Evolutionary conservation across 768 basidiomycete species (phyloP), one percentile per base, ranked within the genome.

Genomic region (Lentinula guzmanii): DNA sequence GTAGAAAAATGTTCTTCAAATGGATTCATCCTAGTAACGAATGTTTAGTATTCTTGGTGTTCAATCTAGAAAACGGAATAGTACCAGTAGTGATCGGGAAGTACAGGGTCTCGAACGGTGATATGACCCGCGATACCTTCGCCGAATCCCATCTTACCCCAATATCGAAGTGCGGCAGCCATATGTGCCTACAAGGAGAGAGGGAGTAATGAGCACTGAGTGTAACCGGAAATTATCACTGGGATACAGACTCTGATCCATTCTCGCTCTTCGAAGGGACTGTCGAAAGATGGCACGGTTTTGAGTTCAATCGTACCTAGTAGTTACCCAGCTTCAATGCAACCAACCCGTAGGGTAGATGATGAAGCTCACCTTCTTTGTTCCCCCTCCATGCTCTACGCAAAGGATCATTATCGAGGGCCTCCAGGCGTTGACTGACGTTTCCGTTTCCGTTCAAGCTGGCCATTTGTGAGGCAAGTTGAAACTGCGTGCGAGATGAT

Each of bases 21-120:
- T 0, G 70, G 70, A 34, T 71, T 71, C 67, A 71, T 71, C 70
- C 70, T 70, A n/a, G n/a, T n/a, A 8, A 31, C 2, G n/a, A 18
- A 35, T 9, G 1, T 24, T 7, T 42, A 18, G 50, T 15, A 45
- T 42, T 5, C 4, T 35, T 35, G 28, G 28, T 28, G 28, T 2
- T 10, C 10, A 37, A 3, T 6, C 48, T 15, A 16, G 1, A 31
- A 35, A n/a, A 24, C 62, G 31, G 28, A 15, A 4, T 15, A 21
- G 18, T 18, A 69, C 70, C 70, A 71, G 57, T 70, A 71, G 43
- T 71, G 65, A 13, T 66, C 70, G 46, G 68, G 65, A 34, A 69
- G 48, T 28, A 71, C 69, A 1, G 71, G 67, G 42, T 69, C 60
- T 10, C 52, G 45, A 18, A 69, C 66, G 10, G 70, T 69, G 60